Conservation (phyloP, 805 yeast species). For the Wickerhamomyces subpelliculosus region DNA sequence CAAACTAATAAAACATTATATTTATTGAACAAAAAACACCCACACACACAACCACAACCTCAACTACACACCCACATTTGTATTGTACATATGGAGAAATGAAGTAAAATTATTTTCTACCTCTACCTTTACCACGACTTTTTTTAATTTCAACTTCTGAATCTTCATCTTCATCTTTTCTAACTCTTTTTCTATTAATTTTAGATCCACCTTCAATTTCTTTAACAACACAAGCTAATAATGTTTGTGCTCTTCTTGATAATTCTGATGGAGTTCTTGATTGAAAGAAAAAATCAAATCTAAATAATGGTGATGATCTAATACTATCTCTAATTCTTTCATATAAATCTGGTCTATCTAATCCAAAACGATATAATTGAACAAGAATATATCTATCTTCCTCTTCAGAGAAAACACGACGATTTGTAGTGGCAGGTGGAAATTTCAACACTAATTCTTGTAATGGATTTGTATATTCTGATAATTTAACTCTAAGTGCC, state of each 20-base stretch:
- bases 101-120: neutral
- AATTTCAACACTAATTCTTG: conserved; percentile 65
- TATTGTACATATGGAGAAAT: neutral
- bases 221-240: conserved; percentile 65
- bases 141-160: neutral
- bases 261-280: conserved; percentile 74
- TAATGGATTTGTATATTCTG: conserved; percentile 66
- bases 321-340: conserved; percentile 75
- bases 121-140: neutral
- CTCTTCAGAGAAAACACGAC: conserved; percentile 72
- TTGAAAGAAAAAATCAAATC: conserved; percentile 83
- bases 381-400: conserved; percentile 86
- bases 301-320: conserved; percentile 66
- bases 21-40: too few relatives aligned
- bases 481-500: conserved; percentile 67
- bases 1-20: neutral
- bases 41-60: too few relatives aligned
- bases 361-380: conserved; percentile 72
- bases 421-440: conserved; percentile 64
- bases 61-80: too few relatives aligned
- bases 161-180: neutral
- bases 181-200: neutral
- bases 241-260: conserved; percentile 72
- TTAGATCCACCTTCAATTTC: conserved; percentile 47
- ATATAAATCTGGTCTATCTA: conserved; percentile 71